Conservation (phyloP, 768 basidiomycete species). For the Kwoniella bestiolae region DNA sequence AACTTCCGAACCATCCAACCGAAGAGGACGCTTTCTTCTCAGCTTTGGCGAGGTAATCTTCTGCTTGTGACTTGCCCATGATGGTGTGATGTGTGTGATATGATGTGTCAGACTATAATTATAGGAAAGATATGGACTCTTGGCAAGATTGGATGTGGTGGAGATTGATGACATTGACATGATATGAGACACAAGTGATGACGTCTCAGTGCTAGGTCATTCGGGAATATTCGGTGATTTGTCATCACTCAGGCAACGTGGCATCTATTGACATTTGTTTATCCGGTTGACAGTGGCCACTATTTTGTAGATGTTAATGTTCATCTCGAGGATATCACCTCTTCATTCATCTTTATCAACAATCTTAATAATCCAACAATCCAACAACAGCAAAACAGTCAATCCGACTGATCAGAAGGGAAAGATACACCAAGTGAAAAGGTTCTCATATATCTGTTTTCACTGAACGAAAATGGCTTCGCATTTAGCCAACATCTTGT, state of each 20-base stretch:
- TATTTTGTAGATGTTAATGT: not conserved
- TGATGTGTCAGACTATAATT: not conserved
- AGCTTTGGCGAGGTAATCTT: constrained; percentile 78
- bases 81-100: not conserved
- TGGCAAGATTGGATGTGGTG: not conserved
- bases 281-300: not conserved
- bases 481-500: constrained; percentile 85
- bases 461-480: constrained; percentile 51
- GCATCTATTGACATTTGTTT: constrained; percentile 6
- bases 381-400: constrained; percentile 1
- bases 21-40: constrained; percentile 89
- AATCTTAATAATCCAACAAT: not conserved
- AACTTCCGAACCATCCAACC: constrained; percentile 77
- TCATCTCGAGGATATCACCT: not conserved
- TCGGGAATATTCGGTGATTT: constrained; percentile 36
- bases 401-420: not conserved
- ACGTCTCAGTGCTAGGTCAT: constrained; percentile 16
- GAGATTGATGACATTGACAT: not conserved
- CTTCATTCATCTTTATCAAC: not conserved
- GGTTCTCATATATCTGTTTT: too few relatives aligned
- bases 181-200: constrained; percentile 1
- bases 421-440: not conserved
- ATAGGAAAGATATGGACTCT: not conserved
- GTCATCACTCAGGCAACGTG: constrained; percentile 26
- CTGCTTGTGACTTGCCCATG: constrained; percentile 70